Evolutionary conservation across 108 stramenopile genomes (phyloP), one percentile per base, ranked within the genome.

Genomic region (Pseudonitzschia delicatissima): DNA sequence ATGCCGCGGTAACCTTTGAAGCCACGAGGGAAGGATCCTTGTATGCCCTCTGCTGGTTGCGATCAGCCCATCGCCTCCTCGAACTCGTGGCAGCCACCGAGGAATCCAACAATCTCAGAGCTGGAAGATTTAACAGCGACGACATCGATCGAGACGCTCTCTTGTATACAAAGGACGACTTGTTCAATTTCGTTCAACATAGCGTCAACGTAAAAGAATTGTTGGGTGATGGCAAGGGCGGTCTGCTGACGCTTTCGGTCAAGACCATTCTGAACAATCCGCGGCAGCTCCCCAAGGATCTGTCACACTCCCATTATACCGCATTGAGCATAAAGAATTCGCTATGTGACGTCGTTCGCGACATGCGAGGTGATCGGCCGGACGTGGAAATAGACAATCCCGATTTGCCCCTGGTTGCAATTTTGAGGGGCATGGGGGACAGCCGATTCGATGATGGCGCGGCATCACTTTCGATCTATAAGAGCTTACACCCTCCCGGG

Each of bases 261-360:
- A 64, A 73, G 20, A 62, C 76, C 17, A 84, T 81, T 45, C 62
- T 69, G 39, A 79, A 88, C 67, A 72, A 81, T 13, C 63, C 79
- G 0, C 68, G 62, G 8, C 74, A 68, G 11, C 66, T 89, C 15
- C 83, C 81, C 12, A 77, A 78, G 36, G 92, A 93, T 42, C 61
- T 93, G 1, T 87, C 81, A 13, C 92, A 93, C 74, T 78, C 82
- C 0, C 92, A 90, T 63, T 93, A 79, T 39, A 82, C 87, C 2
- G 85, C 87, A 0, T 57, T 93, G 63, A 86, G 86, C 1, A 81
- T 93, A 12, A 93, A 89, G 73, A 90, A 90, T 77, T 85, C 92
- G 9, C 50, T 93, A 18, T 82, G 82, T 5, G 92, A 93, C 69
- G 57, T 69, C 4, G 85, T 85, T n/a, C 65, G 92, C 21, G 86